These are phyloP conservation scores for Begonia fuchsioides DNA, from an alignment of 306 rosid species.

Conservation along the genomic window DNA sequence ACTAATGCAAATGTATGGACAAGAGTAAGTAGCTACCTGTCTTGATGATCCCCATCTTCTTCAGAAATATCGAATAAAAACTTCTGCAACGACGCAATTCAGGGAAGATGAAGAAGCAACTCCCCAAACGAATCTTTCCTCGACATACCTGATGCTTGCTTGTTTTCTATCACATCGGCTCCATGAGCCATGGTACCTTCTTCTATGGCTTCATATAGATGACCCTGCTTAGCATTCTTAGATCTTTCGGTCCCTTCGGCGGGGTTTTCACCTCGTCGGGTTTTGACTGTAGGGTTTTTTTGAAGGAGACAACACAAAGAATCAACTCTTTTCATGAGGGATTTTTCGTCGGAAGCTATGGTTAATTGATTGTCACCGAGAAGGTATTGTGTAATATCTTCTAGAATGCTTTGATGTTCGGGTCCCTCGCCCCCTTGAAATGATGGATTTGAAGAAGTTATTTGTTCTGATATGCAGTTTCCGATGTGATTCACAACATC, in stretches of 20 bases:
- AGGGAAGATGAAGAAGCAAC: constrained; percentile 59
- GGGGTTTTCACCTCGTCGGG: constrained; percentile 9
- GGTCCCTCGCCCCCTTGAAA: constrained; percentile 30
- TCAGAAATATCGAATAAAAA: constrained; percentile 58
- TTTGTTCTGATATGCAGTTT: constrained; percentile 56
- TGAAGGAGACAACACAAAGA: constrained; percentile 74
- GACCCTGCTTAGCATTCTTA: constrained; percentile 15
- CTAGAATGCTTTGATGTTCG: constrained; percentile 41
- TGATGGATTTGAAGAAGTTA: constrained; percentile 35
- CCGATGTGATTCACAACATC: constrained; percentile 63
- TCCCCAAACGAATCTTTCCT: constrained; percentile 77
- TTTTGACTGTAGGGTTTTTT: constrained; percentile 41
- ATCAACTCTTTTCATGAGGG: constrained; percentile 78
- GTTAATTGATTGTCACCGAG: constrained; percentile 54
- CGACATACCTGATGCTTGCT: constrained; percentile 40
- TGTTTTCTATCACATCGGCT: constrained; percentile 32
- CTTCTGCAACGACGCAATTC: constrained; percentile 57
- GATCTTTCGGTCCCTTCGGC: constrained; percentile 20
- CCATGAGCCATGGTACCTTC: constrained; percentile 17
- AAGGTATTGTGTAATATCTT: constrained; percentile 55
- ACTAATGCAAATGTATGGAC: constrained; percentile 1
- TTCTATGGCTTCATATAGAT: constrained; percentile 12
- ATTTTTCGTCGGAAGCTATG: constrained; percentile 57
- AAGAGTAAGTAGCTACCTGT: constrained; percentile 9
- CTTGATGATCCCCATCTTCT: constrained; percentile 32